Conservation (phyloP, 73 alveolate species). For the Stentor roeselii region DNA sequence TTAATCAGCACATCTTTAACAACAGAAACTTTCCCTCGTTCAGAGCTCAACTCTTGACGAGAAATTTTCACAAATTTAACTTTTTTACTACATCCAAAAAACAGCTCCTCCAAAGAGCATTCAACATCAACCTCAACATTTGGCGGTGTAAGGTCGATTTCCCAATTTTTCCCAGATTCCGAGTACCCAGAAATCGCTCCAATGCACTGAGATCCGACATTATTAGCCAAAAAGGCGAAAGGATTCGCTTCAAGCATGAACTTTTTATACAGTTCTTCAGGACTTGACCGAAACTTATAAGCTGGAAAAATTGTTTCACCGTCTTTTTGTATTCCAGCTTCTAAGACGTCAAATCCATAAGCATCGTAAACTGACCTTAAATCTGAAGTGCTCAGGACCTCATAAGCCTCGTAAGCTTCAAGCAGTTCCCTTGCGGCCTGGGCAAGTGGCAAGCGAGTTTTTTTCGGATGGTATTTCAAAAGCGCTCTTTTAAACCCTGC, state of each 20-base stretch:
- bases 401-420: conserved; percentile 25
- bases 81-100: conserved; percentile 62
- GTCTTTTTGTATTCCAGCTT: neutral
- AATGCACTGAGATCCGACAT: neutral
- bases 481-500: conserved; percentile 8
- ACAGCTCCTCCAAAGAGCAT: conserved; percentile 79
- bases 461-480: neutral
- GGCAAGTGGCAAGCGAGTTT: neutral
- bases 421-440: neutral
- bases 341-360: neutral
- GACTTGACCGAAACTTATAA: neutral
- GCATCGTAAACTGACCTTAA: neutral
- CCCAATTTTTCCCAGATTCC: neutral
- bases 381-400: conserved; percentile 13
- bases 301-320: conserved; percentile 8
- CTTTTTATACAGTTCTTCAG: neutral
- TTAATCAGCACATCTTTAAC: conserved; percentile 47
- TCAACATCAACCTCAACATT: conserved; percentile 33
- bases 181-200: neutral
- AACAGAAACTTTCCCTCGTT: conserved; percentile 42
- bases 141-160: neutral
- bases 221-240: neutral
- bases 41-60: conserved; percentile 37
- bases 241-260: conserved; percentile 21
- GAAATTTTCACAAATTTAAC: conserved; percentile 43